phyloP scores from a whole-genome alignment of 1,139 yeast genomes.

The Barnettozyma hawaiiensis region DNA sequence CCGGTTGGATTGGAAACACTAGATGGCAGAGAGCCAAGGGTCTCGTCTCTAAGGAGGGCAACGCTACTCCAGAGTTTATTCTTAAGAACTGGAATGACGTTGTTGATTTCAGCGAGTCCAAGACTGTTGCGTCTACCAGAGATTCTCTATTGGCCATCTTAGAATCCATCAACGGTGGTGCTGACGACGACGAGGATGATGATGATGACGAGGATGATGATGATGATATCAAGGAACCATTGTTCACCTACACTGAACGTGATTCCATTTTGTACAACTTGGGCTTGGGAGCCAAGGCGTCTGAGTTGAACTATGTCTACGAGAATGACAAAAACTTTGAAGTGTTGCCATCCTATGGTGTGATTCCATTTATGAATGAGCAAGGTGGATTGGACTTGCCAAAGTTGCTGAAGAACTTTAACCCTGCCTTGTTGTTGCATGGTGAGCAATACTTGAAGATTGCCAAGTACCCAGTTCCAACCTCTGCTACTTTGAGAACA shows the following conservation, averaged over 20 bases:
- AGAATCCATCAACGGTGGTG: constrained; percentile 53
- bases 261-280: constrained; percentile 83
- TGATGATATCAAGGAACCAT: constrained; percentile 30
- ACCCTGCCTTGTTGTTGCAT: constrained; percentile 83
- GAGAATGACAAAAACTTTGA: constrained; percentile 78
- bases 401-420: constrained; percentile 68
- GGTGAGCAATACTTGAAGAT: constrained; percentile 93
- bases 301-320: constrained; percentile 72
- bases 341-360: constrained; percentile 90
- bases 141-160: constrained; percentile 79
- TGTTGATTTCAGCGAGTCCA: constrained; percentile 52
- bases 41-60: constrained; percentile 52
- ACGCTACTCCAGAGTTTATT: constrained; percentile 62
- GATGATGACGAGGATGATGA: constrained; percentile 25
- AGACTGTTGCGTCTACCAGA: constrained; percentile 52
- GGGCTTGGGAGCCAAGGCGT: constrained; percentile 80
- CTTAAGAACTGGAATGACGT: constrained; percentile 62
- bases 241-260: constrained; percentile 51
- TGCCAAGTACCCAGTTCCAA: constrained; percentile 75
- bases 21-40: constrained; percentile 96
- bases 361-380: constrained; percentile 64
- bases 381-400: constrained; percentile 49
- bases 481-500: constrained; percentile 59
- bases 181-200: constrained; percentile 35
- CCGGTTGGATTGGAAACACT: constrained; percentile 94